Evolutionary conservation across 202 grass and related monocot genomes (phyloP).

Genomic region (Setaria italica): DNA sequence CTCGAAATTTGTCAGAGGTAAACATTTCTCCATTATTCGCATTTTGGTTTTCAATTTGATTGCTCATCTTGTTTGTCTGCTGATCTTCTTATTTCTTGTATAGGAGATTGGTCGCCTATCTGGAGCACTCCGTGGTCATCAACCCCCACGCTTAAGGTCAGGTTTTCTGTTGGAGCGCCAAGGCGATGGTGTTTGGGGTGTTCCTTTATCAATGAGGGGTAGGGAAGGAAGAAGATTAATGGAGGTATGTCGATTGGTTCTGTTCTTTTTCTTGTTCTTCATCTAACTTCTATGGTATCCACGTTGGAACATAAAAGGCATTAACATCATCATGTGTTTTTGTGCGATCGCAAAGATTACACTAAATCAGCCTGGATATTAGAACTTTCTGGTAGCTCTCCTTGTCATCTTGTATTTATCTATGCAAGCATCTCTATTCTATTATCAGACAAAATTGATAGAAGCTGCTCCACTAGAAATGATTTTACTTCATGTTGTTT

Average conservation of each 20-base stretch:
- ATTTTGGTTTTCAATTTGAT: slow-evolving; percentile 31
- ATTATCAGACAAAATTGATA: neutral
- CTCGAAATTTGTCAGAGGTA: slow-evolving; percentile 72
- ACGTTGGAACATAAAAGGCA: slow-evolving; percentile 3
- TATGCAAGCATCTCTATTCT: neutral
- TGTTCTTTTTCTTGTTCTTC: neutral
- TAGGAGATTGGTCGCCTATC: slow-evolving; percentile 62
- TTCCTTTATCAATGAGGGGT: slow-evolving; percentile 66
- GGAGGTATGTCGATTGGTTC: slow-evolving; percentile 61
- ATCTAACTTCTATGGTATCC: neutral
- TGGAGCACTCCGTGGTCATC: slow-evolving; percentile 55
- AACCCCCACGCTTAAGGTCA: slow-evolving; percentile 65
- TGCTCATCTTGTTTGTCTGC: slow-evolving; percentile 29
- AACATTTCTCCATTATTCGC: neutral
- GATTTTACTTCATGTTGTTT: neutral
- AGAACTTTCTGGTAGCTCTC: neutral
- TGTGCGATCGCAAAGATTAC: neutral
- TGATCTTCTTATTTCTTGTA: slow-evolving; percentile 20
- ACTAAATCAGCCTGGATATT: neutral
- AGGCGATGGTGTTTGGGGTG: slow-evolving; percentile 70
- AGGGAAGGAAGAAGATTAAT: slow-evolving; percentile 89
- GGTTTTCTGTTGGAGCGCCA: slow-evolving; percentile 70
- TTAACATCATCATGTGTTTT: neutral
- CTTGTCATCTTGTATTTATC: neutral
- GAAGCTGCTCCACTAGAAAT: neutral